Evolutionary conservation across 257 asterid species (phyloP).

Genomic region (Rhazya stricta): DNA sequence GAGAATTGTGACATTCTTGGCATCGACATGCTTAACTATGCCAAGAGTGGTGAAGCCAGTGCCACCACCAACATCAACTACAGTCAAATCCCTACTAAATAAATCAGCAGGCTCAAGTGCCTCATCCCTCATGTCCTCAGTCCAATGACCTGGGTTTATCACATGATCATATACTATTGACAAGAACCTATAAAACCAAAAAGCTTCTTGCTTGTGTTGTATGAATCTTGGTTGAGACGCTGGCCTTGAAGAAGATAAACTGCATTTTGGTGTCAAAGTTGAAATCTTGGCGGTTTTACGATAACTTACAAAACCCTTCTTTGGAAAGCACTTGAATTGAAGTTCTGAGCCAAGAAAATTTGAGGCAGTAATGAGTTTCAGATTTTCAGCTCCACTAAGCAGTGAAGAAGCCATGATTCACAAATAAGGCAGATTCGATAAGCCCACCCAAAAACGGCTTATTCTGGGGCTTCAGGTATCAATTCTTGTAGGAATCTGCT

Average conservation of each 20-base stretch:
- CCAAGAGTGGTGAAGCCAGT: conserved; percentile 97
- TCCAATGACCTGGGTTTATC: conserved; percentile 42
- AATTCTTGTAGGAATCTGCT: neutral
- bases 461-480: neutral
- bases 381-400: conserved; percentile 31
- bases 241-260: conserved; percentile 49
- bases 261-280: conserved; percentile 23
- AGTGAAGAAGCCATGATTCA: conserved; percentile 33
- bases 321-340: conserved; percentile 16
- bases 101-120: conserved; percentile 52
- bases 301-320: conserved; percentile 18
- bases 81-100: conserved; percentile 39
- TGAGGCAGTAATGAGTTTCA: conserved; percentile 20
- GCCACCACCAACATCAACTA: conserved; percentile 97
- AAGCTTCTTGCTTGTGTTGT: conserved; percentile 65
- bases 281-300: conserved; percentile 3
- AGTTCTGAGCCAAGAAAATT: conserved; percentile 27
- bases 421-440: neutral
- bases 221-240: conserved; percentile 84
- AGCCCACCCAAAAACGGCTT: conserved; percentile 18
- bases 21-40: conserved; percentile 79
- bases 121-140: conserved; percentile 97
- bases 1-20: conserved; percentile 92
- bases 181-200: conserved; percentile 38
- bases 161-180: conserved; percentile 42